phyloP scores from a whole-genome alignment of 768 basidiomycete genomes.

The Paxillus ammoniavirescens region DNA sequence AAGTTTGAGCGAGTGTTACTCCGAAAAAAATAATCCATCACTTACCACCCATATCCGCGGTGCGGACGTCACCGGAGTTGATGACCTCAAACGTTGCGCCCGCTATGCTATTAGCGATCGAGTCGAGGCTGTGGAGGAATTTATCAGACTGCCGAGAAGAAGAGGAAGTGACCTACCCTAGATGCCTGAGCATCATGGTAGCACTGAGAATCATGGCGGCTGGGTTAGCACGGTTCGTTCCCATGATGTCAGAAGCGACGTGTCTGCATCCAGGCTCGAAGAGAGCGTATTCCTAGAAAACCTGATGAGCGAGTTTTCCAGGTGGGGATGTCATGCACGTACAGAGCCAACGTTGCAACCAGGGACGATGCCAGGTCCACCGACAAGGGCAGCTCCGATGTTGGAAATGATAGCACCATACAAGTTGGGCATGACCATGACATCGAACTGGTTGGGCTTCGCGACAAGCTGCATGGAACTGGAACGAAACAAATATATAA shows the following conservation, averaged over 20 bases:
- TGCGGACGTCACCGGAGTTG: constrained; percentile 82
- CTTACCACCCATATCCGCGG: constrained; percentile 93
- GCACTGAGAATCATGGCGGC: constrained; percentile 97
- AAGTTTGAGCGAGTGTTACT: constrained; percentile 8
- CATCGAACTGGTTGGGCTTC: constrained; percentile 93
- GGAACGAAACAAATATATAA: constrained; percentile 6
- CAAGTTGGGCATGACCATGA: constrained; percentile 98
- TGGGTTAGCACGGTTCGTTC: constrained; percentile 93
- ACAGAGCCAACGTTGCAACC: constrained; percentile 97
- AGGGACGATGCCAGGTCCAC: constrained; percentile 96
- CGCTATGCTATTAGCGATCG: constrained; percentile 92
- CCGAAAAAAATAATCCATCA: constrained; percentile 10
- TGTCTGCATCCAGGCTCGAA: constrained; percentile 99
- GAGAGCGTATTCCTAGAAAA: constrained; percentile 82
- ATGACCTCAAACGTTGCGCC: constrained; percentile 91
- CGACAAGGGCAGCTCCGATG: constrained; percentile 97
- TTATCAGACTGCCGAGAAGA: constrained; percentile 20
- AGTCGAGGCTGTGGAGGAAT: constrained; percentile 63
- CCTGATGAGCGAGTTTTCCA: neutral
- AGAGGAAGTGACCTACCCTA: constrained; percentile 55
- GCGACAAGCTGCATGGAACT: constrained; percentile 99
- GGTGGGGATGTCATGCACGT: constrained; percentile 21
- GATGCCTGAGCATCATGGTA: constrained; percentile 96
- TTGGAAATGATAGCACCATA: constrained; percentile 98
- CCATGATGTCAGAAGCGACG: constrained; percentile 94